phyloP scores from a whole-genome alignment of 2,329 filamentous ascomycete genomes.

The Davidsoniella virescens region DNA sequence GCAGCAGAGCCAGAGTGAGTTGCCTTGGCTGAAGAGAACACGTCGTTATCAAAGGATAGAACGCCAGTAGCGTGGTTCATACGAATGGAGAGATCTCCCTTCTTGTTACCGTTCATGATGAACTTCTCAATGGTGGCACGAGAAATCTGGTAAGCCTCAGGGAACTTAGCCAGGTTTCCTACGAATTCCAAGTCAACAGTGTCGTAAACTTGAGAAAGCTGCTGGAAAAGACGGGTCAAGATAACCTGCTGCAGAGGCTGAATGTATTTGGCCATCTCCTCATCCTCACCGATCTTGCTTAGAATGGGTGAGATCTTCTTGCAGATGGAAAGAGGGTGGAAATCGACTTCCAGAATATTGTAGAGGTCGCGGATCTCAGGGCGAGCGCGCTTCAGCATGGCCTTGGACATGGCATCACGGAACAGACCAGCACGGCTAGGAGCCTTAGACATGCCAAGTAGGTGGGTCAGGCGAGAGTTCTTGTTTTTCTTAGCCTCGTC shows the following conservation, averaged over 20 bases:
- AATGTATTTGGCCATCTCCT: constrained; percentile 96
- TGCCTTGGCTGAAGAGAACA: constrained; percentile 93
- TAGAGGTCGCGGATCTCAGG: constrained; percentile 95
- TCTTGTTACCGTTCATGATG: constrained; percentile 99
- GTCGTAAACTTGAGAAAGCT: constrained; percentile 96
- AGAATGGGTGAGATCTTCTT: constrained; percentile 97
- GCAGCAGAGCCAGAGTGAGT: constrained; percentile 68
- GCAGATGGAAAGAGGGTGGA: constrained; percentile 97
- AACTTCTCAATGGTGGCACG: constrained; percentile 94
- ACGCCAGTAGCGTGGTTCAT: constrained; percentile 92
- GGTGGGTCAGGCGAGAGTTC: constrained; percentile 90
- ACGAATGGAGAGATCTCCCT: constrained; percentile 90
- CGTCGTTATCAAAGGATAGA: constrained; percentile 92
- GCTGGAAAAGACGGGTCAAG: constrained; percentile 93
- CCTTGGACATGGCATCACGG: constrained; percentile 91
- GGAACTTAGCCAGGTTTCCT: constrained; percentile 84
- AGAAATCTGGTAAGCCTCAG: constrained; percentile 86
- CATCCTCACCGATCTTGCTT: constrained; percentile 77
- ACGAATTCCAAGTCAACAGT: constrained; percentile 92
- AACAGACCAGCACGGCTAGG: constrained; percentile 83
- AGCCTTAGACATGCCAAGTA: constrained; percentile 80
- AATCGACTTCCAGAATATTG: constrained; percentile 97
- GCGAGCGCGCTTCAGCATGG: constrained; percentile 76
- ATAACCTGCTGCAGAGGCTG: constrained; percentile 95
- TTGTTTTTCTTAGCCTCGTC: constrained; percentile 98